These are phyloP conservation scores for Corrigiola litoralis DNA, from an alignment of 179 eudicot species.

Conservation along the genomic window DNA sequence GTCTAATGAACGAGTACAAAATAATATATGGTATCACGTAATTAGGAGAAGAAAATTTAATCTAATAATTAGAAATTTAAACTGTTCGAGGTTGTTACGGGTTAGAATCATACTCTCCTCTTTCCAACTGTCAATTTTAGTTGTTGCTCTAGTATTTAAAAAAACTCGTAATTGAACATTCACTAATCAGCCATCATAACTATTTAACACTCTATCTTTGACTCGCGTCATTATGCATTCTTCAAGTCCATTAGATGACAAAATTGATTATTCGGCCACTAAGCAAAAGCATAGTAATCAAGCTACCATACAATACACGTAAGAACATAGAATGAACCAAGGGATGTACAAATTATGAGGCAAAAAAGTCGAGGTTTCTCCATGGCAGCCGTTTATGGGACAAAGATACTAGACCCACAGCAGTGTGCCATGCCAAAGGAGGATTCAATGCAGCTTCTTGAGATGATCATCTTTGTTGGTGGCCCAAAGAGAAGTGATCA, in stretches of 20 bases:
- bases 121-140: too few species aligned
- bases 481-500: constrained; percentile 12
- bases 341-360: constrained; percentile 13
- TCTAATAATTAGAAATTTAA: too few species aligned
- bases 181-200: background rate
- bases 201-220: background rate
- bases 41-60: too few species aligned
- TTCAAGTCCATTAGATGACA: background rate
- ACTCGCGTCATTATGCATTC: too few species aligned
- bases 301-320: background rate
- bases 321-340: constrained; percentile 4
- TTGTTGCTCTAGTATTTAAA: too few species aligned
- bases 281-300: background rate
- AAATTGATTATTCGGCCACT: background rate
- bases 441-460: constrained; percentile 1
- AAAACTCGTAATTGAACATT: too few species aligned
- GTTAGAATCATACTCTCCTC: too few species aligned
- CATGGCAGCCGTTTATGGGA: constrained; percentile 17
- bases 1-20: too few species aligned
- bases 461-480: background rate
- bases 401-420: constrained; percentile 3
- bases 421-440: background rate
- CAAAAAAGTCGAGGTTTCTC: constrained; percentile 6
- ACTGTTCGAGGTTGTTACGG: too few species aligned
- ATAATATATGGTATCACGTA: too few species aligned